Percentiles rank a stretch among this genome's conserved stretches.
phyloP scores from a whole-genome alignment of 768 basidiomycete species.

The Pleurotus tuber-regium region DNA sequence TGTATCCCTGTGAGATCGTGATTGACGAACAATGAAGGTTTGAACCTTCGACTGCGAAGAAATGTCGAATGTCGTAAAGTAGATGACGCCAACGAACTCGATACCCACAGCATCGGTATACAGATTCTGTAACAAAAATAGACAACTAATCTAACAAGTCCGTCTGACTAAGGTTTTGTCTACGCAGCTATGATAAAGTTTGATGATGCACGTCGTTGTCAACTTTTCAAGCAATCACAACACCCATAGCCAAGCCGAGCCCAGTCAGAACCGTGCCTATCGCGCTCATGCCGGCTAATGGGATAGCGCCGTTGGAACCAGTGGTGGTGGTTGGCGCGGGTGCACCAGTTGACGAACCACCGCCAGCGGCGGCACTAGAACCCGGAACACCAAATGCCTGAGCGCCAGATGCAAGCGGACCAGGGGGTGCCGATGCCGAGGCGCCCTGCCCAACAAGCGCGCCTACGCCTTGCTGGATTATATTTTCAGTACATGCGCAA shows the following conservation, averaged over 20 bases:
- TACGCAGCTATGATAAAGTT: too few relatives aligned
- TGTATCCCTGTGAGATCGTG: too few relatives aligned
- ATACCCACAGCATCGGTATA: too few relatives aligned
- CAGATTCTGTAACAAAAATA: too few relatives aligned
- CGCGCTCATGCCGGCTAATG: not conserved
- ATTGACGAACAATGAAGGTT: too few relatives aligned
- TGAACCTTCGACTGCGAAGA: too few relatives aligned
- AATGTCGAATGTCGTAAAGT: too few relatives aligned
- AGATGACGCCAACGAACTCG: too few relatives aligned
- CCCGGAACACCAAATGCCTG: not conserved
- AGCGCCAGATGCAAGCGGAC: constrained; percentile 33
- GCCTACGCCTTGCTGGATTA: constrained; percentile 36
- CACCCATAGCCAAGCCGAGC: not conserved
- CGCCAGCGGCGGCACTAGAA: not conserved
- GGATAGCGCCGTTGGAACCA: not conserved
- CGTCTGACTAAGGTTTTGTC: too few relatives aligned
- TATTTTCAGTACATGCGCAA: too few relatives aligned
- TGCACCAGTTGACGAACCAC: not conserved
- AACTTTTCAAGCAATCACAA: not conserved
- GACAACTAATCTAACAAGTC: not conserved
- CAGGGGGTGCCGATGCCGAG: constrained; percentile 41
- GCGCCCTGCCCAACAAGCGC: constrained; percentile 45
- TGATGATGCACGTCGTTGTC: too few relatives aligned
- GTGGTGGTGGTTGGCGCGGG: not conserved
- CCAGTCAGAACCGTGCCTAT: not conserved